phyloP scores from a whole-genome alignment of 2,329 filamentous ascomycete species.

The Fonsecaea pedrosoi region DNA sequence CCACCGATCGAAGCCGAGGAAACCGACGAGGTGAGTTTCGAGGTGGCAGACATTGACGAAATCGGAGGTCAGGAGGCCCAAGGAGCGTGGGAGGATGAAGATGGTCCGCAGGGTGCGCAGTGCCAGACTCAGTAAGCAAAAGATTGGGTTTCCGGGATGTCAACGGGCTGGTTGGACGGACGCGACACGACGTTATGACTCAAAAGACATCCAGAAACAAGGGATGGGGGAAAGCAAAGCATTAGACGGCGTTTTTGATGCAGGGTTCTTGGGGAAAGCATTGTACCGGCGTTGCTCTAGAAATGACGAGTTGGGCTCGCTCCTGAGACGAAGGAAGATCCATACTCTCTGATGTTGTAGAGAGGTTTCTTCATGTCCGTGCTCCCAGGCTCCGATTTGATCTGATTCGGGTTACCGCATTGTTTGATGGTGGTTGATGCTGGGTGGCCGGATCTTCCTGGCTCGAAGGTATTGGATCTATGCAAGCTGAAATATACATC shows the following conservation, averaged over 20 bases:
- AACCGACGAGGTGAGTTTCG: constrained; percentile 85
- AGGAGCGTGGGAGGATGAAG: constrained; percentile 57
- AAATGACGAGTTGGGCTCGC: not conserved
- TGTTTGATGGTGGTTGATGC: not conserved
- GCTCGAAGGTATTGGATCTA: not conserved
- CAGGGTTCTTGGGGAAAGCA: not conserved
- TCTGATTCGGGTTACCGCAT: not conserved
- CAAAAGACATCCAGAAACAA: constrained; percentile 2
- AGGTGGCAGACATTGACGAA: constrained; percentile 82
- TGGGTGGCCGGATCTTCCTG: not conserved
- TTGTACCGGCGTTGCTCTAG: constrained; percentile 16
- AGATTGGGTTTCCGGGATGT: not conserved
- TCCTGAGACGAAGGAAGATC: not conserved
- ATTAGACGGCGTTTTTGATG: constrained; percentile 19
- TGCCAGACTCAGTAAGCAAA: constrained; percentile 57
- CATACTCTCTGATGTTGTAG: not conserved
- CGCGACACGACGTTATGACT: constrained; percentile 1
- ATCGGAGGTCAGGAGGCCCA: constrained; percentile 55
- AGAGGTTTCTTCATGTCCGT: not conserved
- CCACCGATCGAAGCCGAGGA: constrained; percentile 72
- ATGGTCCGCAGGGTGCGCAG: constrained; percentile 54
- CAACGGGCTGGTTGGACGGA: constrained; percentile 18
- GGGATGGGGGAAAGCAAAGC: constrained; percentile 14
- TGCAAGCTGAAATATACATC: not conserved
- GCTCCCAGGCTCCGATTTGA: not conserved